Evolutionary conservation across 805 yeast genomes (phyloP).

Genomic region (Naumovozyma castellii): DNA sequence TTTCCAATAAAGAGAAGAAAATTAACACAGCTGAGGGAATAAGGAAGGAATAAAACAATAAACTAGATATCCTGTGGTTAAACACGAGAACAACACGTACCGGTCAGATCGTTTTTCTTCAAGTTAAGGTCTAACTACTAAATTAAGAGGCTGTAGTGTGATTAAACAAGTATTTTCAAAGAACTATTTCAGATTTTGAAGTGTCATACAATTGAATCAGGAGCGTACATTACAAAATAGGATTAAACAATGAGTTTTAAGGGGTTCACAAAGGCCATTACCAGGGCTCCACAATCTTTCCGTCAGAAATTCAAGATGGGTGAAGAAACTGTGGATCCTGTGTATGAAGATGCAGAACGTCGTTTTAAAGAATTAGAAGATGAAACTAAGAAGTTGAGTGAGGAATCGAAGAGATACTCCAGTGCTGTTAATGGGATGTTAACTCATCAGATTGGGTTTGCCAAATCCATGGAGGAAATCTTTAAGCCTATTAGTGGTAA

Average conservation of each 20-base stretch:
- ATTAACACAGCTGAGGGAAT: background rate
- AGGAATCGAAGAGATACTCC: slow-evolving; percentile 84
- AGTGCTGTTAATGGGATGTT: slow-evolving; percentile 90
- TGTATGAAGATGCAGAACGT: slow-evolving; percentile 91
- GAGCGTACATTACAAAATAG: background rate
- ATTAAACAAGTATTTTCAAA: no score
- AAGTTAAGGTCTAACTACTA: no score
- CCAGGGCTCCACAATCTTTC: slow-evolving; percentile 84
- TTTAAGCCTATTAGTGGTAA: slow-evolving; percentile 94
- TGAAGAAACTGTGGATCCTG: slow-evolving; percentile 68
- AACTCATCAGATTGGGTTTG: slow-evolving; percentile 85
- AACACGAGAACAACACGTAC: no score
- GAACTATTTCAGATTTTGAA: no score
- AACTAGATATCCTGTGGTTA: no score
- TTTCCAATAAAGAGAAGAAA: background rate
- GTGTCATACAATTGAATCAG: no score
- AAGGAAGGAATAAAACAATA: no score
- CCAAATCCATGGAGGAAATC: slow-evolving; percentile 91
- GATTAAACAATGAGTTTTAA: slow-evolving; percentile 64
- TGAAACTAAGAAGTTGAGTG: slow-evolving; percentile 82
- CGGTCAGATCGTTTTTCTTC: no score
- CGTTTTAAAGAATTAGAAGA: slow-evolving; percentile 85
- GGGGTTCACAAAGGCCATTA: slow-evolving; percentile 72
- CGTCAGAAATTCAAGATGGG: slow-evolving; percentile 90
- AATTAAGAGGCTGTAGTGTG: no score